A percentile compares a stretch with the other conserved stretches of the same genome.
phyloP scores from a whole-genome alignment of 108 stramenopile genomes.

The Nannochloropsis gaditana region DNA sequence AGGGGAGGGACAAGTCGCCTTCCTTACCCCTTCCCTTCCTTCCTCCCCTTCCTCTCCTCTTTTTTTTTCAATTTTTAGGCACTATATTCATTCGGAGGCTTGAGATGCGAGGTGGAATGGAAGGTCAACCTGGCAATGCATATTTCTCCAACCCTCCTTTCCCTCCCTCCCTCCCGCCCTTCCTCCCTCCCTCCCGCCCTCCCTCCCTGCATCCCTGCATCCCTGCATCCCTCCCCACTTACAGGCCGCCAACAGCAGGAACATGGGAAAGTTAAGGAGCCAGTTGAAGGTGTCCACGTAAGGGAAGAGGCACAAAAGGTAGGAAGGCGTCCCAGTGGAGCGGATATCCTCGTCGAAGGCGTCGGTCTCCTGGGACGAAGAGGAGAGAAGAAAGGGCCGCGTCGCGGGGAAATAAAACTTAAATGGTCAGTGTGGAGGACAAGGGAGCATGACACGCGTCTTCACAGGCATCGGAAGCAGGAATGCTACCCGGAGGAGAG shows the following conservation, averaged over 20 bases:
- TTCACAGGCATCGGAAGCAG: too few relatives aligned
- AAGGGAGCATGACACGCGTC: too few relatives aligned
- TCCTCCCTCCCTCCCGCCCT: background rate
- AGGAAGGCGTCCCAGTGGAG: background rate
- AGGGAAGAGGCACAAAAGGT: background rate
- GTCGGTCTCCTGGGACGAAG: background rate
- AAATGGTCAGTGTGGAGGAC: too few relatives aligned
- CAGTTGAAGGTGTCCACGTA: background rate
- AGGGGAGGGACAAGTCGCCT: background rate
- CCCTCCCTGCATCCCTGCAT: constrained; percentile 64
- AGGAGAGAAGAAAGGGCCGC: too few relatives aligned
- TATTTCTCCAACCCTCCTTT: background rate
- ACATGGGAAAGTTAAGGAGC: constrained; percentile 5
- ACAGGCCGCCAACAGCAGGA: background rate
- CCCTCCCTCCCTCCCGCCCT: background rate
- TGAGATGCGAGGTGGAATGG: constrained; percentile 61
- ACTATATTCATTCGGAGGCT: background rate
- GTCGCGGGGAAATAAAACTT: too few relatives aligned
- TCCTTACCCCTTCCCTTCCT: background rate
- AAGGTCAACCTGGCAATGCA: constrained; percentile 64
- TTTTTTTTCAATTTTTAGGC: background rate
- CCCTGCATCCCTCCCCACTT: background rate
- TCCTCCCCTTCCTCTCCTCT: background rate
- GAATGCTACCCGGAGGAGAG: too few relatives aligned
- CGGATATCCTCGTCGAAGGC: constrained; percentile 10